Evolutionary conservation across 192 early-diverging fungal species (phyloP), one percentile per base, ranked within the genome.

Genomic region (Coemansia sp.): DNA sequence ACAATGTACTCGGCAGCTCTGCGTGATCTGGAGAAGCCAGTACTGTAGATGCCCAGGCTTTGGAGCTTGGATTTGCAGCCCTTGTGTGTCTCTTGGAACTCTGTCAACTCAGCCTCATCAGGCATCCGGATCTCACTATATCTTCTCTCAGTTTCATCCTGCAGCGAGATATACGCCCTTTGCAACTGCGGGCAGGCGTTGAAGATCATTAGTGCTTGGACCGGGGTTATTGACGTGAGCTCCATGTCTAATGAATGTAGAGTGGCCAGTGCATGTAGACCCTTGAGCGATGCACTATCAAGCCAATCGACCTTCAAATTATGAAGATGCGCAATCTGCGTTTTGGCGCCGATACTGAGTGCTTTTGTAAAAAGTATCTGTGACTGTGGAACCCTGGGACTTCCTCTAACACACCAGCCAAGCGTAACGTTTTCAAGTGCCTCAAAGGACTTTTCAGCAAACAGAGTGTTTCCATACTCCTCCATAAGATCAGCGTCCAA

Each of bases 81-180:
- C 5, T 59, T 41, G n/a, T 59, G 39, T 9, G 32, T 18, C 57
- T 59, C 39, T 37, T 41, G 57, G 39, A 59, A 59, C 37, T 59
- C 39, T 8, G 16, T 16, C 57, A 59, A 22, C 32, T 59, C 57
- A 41, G 12, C 12, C 8, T 59, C 57, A 16, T 11, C 4, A 13
- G 57, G 57, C 57, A 59, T 59, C 57, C n/a, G 13, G 16, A 37
- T 18, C n/a, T 15, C 39, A 12, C n/a, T 41, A 13, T 15, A 5
- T 9, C 37, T 15, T 5, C 37, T 15, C 36, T 18, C 19, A 2
- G 8, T 12, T 41, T 59, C 57, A 8, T 59, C 57, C 4, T 37
- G n/a, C 40, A 59, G 57, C 57, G 57, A 59, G 9, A 59, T 41
- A 59, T 59, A 59, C 39, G 57, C 57, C 32, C 40, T 59, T 59